A percentile compares a stretch with the other conserved stretches of the same genome.
phyloP scores from a whole-genome alignment of 306 rosid genomes.

The Dryas alaskensis region DNA sequence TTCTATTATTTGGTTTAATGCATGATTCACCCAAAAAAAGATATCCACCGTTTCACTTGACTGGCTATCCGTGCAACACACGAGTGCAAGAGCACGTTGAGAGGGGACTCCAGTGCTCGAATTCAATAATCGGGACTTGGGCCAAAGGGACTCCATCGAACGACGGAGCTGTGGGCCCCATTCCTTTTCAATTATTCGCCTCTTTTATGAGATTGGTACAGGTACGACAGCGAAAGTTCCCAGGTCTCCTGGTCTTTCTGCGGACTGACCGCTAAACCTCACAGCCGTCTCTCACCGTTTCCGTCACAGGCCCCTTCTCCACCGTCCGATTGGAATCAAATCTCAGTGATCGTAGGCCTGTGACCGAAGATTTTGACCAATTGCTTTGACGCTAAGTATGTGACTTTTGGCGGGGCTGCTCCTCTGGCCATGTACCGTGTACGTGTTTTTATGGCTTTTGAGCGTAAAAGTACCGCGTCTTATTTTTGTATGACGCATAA shows the following conservation, averaged over 20 bases:
- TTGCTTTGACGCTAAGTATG: not conserved
- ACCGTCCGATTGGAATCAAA: not conserved
- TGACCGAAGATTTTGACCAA: not conserved
- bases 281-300: no score
- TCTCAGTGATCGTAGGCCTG: not conserved
- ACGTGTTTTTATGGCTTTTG: not conserved
- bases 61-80: not conserved
- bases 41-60: no score
- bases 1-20: no score
- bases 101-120: not conserved
- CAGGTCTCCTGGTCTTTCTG: not conserved
- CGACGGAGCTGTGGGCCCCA: not conserved
- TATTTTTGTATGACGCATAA: not conserved
- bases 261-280: not conserved
- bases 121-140: conserved; percentile 1
- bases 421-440: not conserved
- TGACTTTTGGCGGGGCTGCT: conserved; percentile 4
- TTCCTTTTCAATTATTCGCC: not conserved
- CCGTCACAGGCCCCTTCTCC: not conserved
- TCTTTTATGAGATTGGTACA: not conserved
- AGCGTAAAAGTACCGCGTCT: conserved; percentile 4
- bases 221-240: conserved; percentile 21
- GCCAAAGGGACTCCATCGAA: not conserved
- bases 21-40: no score
- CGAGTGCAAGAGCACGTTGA: not conserved